A percentile compares a stretch with the other conserved stretches of the same genome.
phyloP scores from a whole-genome alignment of 2,329 filamentous ascomycete species.

The Macroventuria anomochaeta region DNA sequence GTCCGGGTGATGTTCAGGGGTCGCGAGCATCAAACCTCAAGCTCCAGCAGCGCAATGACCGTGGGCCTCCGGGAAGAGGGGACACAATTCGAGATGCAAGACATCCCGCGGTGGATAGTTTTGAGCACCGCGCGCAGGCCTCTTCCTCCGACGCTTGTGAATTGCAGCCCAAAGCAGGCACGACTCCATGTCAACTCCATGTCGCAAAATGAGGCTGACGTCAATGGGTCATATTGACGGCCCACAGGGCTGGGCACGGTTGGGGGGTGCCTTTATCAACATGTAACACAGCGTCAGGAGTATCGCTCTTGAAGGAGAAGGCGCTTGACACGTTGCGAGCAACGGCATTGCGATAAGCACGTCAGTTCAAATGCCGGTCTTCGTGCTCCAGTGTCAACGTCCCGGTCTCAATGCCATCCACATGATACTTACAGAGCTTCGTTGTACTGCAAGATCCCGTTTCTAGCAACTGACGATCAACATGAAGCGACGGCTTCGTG shows the following conservation, averaged over 20 bases:
- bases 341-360: constrained; percentile 2
- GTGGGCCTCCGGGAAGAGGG: constrained; percentile 11
- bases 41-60: constrained; percentile 1
- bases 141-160: constrained; percentile 10
- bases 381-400: background rate
- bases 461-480: constrained; percentile 10
- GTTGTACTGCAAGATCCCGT: constrained; percentile 14
- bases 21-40: constrained; percentile 5
- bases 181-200: constrained; percentile 12
- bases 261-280: constrained; percentile 11
- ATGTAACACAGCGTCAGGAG: constrained; percentile 16
- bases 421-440: constrained; percentile 16
- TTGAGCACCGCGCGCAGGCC: constrained; percentile 3
- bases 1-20: constrained; percentile 14
- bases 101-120: constrained; percentile 26
- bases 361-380: constrained; percentile 4
- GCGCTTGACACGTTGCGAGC: constrained; percentile 16
- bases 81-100: constrained; percentile 25
- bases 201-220: constrained; percentile 17
- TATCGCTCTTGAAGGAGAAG: constrained; percentile 16
- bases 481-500: constrained; percentile 21
- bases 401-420: background rate
- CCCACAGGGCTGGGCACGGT: constrained; percentile 12
- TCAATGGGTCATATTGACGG: constrained; percentile 8
- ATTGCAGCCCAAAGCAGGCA: constrained; percentile 12